Evolutionary conservation across 2,329 filamentous ascomycete genomes (phyloP).

Genomic region (Pyricularia grisea): DNA sequence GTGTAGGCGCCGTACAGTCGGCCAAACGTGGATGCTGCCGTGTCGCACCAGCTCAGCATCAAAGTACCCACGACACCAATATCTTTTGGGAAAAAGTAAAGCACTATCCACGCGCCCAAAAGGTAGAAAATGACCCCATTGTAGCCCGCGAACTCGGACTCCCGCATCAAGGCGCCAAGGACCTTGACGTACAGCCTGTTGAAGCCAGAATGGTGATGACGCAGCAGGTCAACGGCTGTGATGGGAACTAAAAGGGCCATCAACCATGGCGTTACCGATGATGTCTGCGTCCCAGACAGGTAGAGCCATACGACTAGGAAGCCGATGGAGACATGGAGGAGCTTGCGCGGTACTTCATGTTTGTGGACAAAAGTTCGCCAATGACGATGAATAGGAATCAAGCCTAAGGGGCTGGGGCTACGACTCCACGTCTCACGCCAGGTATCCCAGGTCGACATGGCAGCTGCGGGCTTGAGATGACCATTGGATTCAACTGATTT

Average conservation of each 20-base stretch:
- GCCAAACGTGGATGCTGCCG: slow-evolving; percentile 89
- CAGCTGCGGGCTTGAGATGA: slow-evolving; percentile 59
- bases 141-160: slow-evolving; percentile 87
- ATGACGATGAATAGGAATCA: slow-evolving; percentile 90
- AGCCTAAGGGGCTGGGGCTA: slow-evolving; percentile 82
- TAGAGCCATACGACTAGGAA: slow-evolving; percentile 89
- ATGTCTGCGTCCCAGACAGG: slow-evolving; percentile 64
- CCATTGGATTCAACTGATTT: slow-evolving; percentile 39
- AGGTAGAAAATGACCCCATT: slow-evolving; percentile 98
- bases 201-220: slow-evolving; percentile 71
- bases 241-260: slow-evolving; percentile 77
- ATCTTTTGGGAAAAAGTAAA: slow-evolving; percentile 87
- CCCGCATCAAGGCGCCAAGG: slow-evolving; percentile 88
- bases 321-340: slow-evolving; percentile 90
- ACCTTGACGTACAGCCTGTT: slow-evolving; percentile 81
- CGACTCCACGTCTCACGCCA: slow-evolving; percentile 77
- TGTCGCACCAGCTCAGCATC: slow-evolving; percentile 95
- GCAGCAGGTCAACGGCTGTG: slow-evolving; percentile 68
- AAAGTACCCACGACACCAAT: slow-evolving; percentile 82
- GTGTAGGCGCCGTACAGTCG: slow-evolving; percentile 85
- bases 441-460: slow-evolving; percentile 48
- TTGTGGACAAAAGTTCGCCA: slow-evolving; percentile 91
- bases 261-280: slow-evolving; percentile 73
- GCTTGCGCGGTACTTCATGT: slow-evolving; percentile 92
- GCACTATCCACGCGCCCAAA: slow-evolving; percentile 76